Percentiles rank a stretch among this genome's conserved stretches.
phyloP scores from a whole-genome alignment of 208 protist species.

The Leishmania aethiopica region DNA sequence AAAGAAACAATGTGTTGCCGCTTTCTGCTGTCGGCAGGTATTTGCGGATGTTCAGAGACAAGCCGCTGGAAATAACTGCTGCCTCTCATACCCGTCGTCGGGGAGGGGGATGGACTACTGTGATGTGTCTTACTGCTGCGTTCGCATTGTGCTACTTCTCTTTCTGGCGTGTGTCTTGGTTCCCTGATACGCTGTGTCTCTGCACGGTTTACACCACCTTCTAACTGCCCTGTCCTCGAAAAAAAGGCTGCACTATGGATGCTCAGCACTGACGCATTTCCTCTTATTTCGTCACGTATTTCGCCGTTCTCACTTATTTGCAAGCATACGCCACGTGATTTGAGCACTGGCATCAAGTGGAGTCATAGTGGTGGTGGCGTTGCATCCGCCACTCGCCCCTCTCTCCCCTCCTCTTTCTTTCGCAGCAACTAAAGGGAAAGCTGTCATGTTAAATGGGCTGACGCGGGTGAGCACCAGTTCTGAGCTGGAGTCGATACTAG shows the following conservation, averaged over 20 bases:
- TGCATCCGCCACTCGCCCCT: neutral
- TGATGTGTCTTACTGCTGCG: neutral
- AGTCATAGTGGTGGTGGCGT: neutral
- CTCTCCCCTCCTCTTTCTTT: neutral
- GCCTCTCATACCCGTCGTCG: neutral
- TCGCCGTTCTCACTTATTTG: neutral
- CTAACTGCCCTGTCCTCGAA: neutral
- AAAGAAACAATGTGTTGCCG: neutral
- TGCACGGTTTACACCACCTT: neutral
- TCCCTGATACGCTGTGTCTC: neutral
- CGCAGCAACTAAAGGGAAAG: neutral
- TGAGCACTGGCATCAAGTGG: neutral
- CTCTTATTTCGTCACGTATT: neutral
- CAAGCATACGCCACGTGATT: neutral
- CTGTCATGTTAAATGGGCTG: conserved; percentile 17
- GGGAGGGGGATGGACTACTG: neutral
- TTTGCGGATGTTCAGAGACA: neutral
- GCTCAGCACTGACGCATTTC: neutral
- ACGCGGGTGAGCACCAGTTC: conserved; percentile 13
- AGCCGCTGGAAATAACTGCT: neutral
- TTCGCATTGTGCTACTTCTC: neutral
- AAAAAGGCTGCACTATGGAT: neutral
- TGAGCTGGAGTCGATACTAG: conserved; percentile 30
- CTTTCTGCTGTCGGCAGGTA: neutral
- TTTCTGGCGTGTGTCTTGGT: neutral